These are phyloP conservation scores for Talaromyces thailandensis DNA, from an alignment of 495 filamentous ascomycete genomes.

Conservation along the genomic window DNA sequence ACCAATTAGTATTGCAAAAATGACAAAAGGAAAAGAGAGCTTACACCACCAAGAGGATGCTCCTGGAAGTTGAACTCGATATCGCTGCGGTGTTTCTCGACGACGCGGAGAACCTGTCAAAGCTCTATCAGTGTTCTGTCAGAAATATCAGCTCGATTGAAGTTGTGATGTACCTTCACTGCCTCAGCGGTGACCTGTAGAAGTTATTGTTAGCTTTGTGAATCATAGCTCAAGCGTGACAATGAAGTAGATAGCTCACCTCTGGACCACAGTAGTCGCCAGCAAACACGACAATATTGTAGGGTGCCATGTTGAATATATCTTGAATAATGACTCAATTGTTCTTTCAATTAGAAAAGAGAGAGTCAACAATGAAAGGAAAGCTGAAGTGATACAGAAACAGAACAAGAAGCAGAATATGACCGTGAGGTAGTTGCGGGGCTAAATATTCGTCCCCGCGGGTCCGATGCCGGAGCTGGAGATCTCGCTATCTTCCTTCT, in stretches of 20 bases:
- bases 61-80: constrained; percentile 84
- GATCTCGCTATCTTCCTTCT: background rate
- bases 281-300: constrained; percentile 59
- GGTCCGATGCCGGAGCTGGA: constrained; percentile 1
- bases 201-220: background rate
- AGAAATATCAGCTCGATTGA: background rate
- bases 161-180: constrained; percentile 54
- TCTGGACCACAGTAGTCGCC: constrained; percentile 96
- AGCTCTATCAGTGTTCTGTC: background rate
- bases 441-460: background rate
- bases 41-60: constrained; percentile 86
- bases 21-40: constrained; percentile 22
- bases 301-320: constrained; percentile 33
- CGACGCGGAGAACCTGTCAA: constrained; percentile 51
- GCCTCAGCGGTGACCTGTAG: constrained; percentile 57
- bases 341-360: background rate
- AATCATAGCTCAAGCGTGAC: background rate
- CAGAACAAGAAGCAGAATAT: background rate
- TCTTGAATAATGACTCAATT: background rate
- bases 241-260: constrained; percentile 38
- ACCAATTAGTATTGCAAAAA: background rate
- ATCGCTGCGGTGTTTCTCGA: constrained; percentile 60
- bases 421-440: background rate
- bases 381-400: constrained; percentile 7
- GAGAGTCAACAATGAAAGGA: background rate